A percentile compares a stretch with the other conserved stretches of the same genome.
These are phyloP conservation scores for Saccharomyces hybrid DNA, from an alignment of 1,139 yeast genomes.

Conservation along the genomic window DNA sequence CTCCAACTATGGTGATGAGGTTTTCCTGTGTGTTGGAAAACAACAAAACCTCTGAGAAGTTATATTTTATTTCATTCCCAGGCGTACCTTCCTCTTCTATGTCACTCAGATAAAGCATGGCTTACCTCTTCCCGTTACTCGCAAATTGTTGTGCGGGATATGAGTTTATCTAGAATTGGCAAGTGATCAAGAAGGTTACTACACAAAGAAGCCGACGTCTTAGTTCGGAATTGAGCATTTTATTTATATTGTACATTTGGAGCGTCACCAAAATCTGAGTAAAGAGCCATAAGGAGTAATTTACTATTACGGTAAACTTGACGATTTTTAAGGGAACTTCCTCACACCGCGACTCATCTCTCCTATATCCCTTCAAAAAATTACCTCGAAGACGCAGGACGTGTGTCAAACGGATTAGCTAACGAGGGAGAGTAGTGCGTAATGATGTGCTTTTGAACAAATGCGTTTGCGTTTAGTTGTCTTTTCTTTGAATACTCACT, in stretches of 20 bases:
- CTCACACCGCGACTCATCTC: neutral
- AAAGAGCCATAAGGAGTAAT: neutral
- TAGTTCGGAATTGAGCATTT: neutral
- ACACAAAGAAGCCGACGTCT: neutral
- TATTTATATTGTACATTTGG: neutral
- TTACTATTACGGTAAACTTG: neutral
- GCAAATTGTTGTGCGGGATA: too few species aligned
- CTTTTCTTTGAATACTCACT: neutral
- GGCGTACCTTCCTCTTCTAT: neutral
- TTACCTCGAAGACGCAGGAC: neutral
- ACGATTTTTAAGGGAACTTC: neutral
- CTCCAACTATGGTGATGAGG: conserved; percentile 11
- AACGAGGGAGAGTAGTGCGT: too few species aligned
- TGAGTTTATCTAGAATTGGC: too few species aligned
- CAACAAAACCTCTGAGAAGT: conserved; percentile 4
- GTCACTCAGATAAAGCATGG: conserved; percentile 5
- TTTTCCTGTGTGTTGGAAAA: conserved; percentile 9
- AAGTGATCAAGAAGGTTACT: neutral
- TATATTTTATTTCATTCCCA: neutral
- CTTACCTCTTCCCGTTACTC: too few species aligned
- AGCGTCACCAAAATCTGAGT: too few species aligned
- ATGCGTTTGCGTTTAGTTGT: neutral
- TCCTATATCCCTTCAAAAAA: neutral
- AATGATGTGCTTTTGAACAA: too few species aligned
- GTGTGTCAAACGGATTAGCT: too few species aligned